phyloP scores from a whole-genome alignment of 495 filamentous ascomycete genomes.

The Apodospora peruviana region DNA sequence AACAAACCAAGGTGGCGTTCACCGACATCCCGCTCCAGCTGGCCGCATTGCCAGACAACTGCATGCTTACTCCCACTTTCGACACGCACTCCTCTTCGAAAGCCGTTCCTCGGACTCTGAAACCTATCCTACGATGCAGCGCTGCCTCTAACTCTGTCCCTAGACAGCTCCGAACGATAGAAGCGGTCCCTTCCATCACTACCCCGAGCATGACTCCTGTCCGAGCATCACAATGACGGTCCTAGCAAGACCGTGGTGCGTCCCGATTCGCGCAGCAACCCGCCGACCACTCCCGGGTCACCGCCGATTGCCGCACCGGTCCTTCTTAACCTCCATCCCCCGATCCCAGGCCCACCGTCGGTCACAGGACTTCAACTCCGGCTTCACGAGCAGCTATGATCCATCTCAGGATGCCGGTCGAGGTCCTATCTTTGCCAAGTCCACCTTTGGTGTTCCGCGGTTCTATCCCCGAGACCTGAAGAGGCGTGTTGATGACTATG shows the following conservation, averaged over 20 bases:
- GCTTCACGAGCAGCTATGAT: conserved; percentile 73
- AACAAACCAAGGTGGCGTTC: too few species aligned
- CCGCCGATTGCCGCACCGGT: conserved; percentile 12
- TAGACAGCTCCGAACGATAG: background rate
- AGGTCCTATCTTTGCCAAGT: conserved; percentile 42
- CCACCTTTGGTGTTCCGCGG: conserved; percentile 55
- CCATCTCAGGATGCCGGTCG: conserved; percentile 47
- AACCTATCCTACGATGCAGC: conserved; percentile 2
- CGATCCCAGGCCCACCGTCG: conserved; percentile 26
- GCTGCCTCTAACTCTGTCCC: background rate
- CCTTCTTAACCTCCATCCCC: conserved; percentile 27
- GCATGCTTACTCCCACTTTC: too few species aligned
- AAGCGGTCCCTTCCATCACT: background rate
- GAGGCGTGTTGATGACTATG: conserved; percentile 88
- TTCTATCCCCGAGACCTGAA: conserved; percentile 82
- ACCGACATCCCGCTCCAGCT: too few species aligned
- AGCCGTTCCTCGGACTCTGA: conserved; percentile 1
- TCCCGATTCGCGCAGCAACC: conserved; percentile 6
- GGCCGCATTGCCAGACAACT: too few species aligned
- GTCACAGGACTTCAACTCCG: conserved; percentile 34
- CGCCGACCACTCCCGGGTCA: conserved; percentile 4
- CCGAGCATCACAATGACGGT: conserved; percentile 28
- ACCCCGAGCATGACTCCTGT: background rate
- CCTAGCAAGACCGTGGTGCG: conserved; percentile 27
- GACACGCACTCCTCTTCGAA: too few species aligned